These are phyloP conservation scores for Balansia obtecta DNA, from an alignment of 2,329 filamentous ascomycete genomes.

Conservation along the genomic window DNA sequence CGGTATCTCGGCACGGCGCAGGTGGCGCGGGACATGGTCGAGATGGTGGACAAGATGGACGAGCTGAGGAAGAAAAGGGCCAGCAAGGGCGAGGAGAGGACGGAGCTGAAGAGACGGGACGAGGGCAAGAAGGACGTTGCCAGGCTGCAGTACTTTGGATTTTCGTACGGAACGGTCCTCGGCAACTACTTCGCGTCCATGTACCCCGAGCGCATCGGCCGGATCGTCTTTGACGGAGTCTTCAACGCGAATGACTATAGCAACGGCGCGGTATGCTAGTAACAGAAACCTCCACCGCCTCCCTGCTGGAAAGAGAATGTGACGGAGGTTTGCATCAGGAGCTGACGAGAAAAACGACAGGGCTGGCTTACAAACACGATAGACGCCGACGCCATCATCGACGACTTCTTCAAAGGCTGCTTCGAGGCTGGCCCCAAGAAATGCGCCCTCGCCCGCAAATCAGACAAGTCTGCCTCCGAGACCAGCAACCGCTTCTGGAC, in stretches of 20 bases:
- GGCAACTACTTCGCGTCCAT: slow-evolving; percentile 24
- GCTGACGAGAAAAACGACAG: slow-evolving; percentile 7
- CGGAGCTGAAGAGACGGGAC: slow-evolving; percentile 9
- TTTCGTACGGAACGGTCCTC: slow-evolving; percentile 31
- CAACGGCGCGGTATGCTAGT: slow-evolving; percentile 17
- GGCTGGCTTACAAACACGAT: slow-evolving; percentile 24
- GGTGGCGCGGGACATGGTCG: slow-evolving; percentile 31
- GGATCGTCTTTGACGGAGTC: slow-evolving; percentile 29
- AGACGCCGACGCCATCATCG: slow-evolving; percentile 24
- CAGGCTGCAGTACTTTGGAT: slow-evolving; percentile 34
- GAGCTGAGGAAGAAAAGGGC: slow-evolving; percentile 16
- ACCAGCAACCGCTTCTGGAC: slow-evolving; percentile 20
- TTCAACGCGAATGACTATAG: slow-evolving; percentile 24
- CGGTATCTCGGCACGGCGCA: slow-evolving; percentile 23
- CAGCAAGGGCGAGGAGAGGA: background rate
- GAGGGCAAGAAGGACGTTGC: slow-evolving; percentile 4
- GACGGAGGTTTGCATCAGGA: too few species aligned
- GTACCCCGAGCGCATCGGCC: slow-evolving; percentile 24
- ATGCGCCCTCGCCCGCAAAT: slow-evolving; percentile 17
- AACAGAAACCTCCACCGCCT: background rate
- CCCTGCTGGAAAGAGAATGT: too few species aligned
- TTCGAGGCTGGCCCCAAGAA: slow-evolving; percentile 14
- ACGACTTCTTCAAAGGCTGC: slow-evolving; percentile 24
- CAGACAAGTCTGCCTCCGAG: slow-evolving; percentile 16
- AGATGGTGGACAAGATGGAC: slow-evolving; percentile 28